These are phyloP conservation scores for Dictyostelium firmibasis DNA, from an alignment of 78 protist genomes.

Conservation along the genomic window DNA sequence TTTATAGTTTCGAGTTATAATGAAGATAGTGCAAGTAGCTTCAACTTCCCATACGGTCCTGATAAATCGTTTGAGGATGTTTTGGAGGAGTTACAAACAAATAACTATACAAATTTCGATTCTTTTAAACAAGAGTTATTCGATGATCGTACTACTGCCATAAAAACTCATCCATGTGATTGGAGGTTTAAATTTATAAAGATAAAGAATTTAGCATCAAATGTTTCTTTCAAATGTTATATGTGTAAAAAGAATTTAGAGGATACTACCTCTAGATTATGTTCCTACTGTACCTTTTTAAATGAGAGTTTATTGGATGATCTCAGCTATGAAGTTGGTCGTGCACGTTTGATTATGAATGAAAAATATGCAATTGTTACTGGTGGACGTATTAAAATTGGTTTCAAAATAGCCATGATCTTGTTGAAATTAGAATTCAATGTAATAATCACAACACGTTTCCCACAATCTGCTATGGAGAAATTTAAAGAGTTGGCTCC, in stretches of 20 bases:
- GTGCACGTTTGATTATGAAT: background rate
- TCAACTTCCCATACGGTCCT: background rate
- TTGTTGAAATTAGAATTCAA: slow-evolving; percentile 59
- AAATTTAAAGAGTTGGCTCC: background rate
- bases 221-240: slow-evolving; percentile 9
- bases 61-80: background rate
- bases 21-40: background rate
- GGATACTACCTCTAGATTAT: background rate
- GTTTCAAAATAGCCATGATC: slow-evolving; percentile 23
- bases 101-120: background rate
- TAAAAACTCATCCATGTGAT: background rate
- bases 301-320: background rate
- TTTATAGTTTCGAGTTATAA: background rate
- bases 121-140: background rate
- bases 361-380: slow-evolving; percentile 81
- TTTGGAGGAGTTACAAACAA: background rate
- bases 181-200: slow-evolving; percentile 9
- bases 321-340: background rate
- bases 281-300: background rate
- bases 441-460: slow-evolving; percentile 86
- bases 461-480: slow-evolving; percentile 54
- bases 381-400: slow-evolving; percentile 88
- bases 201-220: background rate
- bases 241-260: background rate
- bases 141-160: background rate